phyloP scores from a whole-genome alignment of 306 rosid species.

The Ochetophila trinervis region DNA sequence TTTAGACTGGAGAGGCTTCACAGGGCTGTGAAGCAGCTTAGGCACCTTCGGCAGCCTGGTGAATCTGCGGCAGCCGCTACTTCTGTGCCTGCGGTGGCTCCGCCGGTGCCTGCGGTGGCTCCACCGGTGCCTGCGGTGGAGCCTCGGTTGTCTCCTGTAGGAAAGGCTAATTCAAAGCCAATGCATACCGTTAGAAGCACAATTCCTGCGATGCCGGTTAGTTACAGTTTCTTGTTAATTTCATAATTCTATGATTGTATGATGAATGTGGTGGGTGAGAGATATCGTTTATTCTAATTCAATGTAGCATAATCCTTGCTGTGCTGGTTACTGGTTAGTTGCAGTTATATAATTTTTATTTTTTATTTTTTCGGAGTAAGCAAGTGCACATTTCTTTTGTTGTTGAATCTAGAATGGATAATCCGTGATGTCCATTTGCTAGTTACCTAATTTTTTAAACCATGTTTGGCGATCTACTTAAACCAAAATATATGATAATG shows the following conservation, averaged over 20 bases:
- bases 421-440: not conserved
- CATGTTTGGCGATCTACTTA: not conserved
- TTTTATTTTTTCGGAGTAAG: too few species aligned
- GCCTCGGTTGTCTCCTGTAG: slow-evolving; percentile 67
- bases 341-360: too few species aligned
- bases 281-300: not conserved
- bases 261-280: not conserved
- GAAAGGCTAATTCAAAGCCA: slow-evolving; percentile 49
- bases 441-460: not conserved
- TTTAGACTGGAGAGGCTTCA: slow-evolving; percentile 77
- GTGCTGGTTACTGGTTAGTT: too few species aligned
- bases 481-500: not conserved
- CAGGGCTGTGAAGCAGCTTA: slow-evolving; percentile 76
- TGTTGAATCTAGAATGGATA: too few species aligned
- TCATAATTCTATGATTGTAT: not conserved
- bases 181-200: slow-evolving; percentile 38
- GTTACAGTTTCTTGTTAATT: slow-evolving; percentile 9
- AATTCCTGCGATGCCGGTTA: slow-evolving; percentile 57
- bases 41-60: slow-evolving; percentile 77
- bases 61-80: slow-evolving; percentile 55
- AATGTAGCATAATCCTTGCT: too few species aligned
- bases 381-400: too few species aligned
- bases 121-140: slow-evolving; percentile 47
- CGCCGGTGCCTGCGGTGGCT: slow-evolving; percentile 27
- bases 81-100: slow-evolving; percentile 15